A percentile compares a stretch with the other conserved stretches of the same genome.
These are phyloP conservation scores for Aspergillus cejpii DNA, from an alignment of 2,329 filamentous ascomycete genomes.

Conservation along the genomic window DNA sequence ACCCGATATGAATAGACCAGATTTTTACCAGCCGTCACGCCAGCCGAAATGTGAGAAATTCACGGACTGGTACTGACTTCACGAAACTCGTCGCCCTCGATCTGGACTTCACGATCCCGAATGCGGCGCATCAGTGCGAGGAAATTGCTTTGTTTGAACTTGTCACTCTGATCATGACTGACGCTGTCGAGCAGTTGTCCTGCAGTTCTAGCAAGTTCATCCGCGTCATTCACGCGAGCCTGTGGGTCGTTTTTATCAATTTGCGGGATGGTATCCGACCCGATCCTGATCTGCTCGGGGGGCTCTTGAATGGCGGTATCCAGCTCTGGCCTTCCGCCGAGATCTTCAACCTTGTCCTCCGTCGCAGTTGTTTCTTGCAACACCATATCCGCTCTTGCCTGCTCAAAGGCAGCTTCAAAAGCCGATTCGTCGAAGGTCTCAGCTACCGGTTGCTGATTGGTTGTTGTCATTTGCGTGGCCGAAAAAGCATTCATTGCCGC, in stretches of 20 bases:
- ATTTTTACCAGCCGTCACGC: conserved; percentile 36
- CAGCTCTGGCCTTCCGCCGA: conserved; percentile 15
- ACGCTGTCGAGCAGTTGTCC: conserved; percentile 63
- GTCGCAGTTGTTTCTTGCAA: conserved; percentile 18
- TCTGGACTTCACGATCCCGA: conserved; percentile 62
- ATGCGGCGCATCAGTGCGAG: conserved; percentile 69
- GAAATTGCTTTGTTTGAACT: conserved; percentile 74
- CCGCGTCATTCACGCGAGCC: conserved; percentile 45
- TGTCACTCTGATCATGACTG: conserved; percentile 60
- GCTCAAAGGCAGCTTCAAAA: conserved; percentile 42
- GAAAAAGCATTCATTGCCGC: conserved; percentile 18
- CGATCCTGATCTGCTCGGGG: conserved; percentile 33
- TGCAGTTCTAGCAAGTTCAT: conserved; percentile 67
- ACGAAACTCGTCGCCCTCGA: conserved; percentile 58
- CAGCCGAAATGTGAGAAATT: conserved; percentile 31
- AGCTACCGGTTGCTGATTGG: conserved; percentile 19
- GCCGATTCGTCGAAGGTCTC: conserved; percentile 41
- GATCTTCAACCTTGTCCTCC: conserved; percentile 11
- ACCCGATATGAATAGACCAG: conserved; percentile 21
- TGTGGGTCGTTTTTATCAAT: conserved; percentile 29
- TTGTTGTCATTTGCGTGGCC: conserved; percentile 20
- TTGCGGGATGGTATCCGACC: conserved; percentile 40
- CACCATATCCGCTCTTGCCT: conserved; percentile 36
- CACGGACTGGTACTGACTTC: conserved; percentile 43
- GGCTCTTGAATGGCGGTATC: conserved; percentile 11